Evolutionary conservation across 805 yeast species (phyloP), one percentile per base, ranked within the genome.

Genomic region (Metschnikowia drakensbergensis): DNA sequence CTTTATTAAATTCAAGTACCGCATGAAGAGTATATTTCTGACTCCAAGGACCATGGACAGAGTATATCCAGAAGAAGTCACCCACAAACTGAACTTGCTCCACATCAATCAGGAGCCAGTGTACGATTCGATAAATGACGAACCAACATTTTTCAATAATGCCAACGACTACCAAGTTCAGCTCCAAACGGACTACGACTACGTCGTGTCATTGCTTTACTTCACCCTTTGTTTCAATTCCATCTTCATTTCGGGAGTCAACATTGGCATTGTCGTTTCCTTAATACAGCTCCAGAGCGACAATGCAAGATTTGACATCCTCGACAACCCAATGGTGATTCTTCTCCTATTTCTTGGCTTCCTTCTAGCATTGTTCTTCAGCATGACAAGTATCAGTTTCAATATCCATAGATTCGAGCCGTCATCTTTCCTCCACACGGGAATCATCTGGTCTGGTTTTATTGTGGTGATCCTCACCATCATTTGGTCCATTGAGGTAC

Each of bases 201-300:
- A 62, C 45, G 63, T 68, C 2, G 54, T 72, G 17, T 60, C 76
- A 7, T 64, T 63, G 47, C 59, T 70, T 33, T 69, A 69, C 58
- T 66, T 71, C 51, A 58, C 68, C 26, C 65, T 69, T 39, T 63
- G 63, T 47, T 58, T 68, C 37, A 57, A 66, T n/a, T 61, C 72
- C 28, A 53, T 67, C 3, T 70, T 72, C 53, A 63, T 71, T 25
- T 62, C 72, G 5, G 73, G 75, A 6, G 62, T 72, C 17, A 72
- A 68, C 47, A 55, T 70, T 26, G 77, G 76, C 5, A 69, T 72
- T 31, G 60, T 71, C 8, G 68, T 65, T 51, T 62, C 69, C 13
- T 58, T 72, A 17, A 52, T 59, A 40, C 56, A 60, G 30, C 52
- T 62, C 25, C 58, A 61, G 17, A 53, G 54, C n/a, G 57, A 54